Conservation (phyloP, 2,329 filamentous ascomycete species). For the Venturia aucupariae region DNA sequence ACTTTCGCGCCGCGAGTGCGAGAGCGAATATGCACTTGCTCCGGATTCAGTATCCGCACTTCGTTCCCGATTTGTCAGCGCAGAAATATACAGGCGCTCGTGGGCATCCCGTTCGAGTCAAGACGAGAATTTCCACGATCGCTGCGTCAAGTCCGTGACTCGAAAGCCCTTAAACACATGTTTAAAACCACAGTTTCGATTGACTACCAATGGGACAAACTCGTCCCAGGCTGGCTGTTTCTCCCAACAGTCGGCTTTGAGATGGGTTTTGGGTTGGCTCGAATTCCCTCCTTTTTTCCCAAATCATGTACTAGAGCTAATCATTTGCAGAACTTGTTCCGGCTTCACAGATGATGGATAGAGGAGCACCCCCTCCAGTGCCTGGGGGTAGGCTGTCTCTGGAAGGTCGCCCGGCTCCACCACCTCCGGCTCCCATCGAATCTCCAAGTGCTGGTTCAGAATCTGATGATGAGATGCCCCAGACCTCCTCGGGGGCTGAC, state of each 20-base stretch:
- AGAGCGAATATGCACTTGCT: neutral
- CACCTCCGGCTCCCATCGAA: conserved; percentile 41
- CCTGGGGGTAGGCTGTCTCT: conserved; percentile 7
- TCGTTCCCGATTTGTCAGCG: neutral
- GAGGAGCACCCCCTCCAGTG: conserved; percentile 10
- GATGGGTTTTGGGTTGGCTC: conserved; percentile 1
- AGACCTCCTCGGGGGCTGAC: neutral
- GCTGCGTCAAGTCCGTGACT: neutral
- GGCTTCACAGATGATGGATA: neutral
- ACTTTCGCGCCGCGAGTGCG: neutral
- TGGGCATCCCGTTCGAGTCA: neutral
- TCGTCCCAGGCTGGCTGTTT: neutral
- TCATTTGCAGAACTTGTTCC: conserved; percentile 1
- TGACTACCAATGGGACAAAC: neutral
- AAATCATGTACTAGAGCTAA: neutral
- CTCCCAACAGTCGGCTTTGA: neutral
- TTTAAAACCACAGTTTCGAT: neutral
- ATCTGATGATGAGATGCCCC: conserved; percentile 71
- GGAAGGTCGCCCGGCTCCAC: conserved; percentile 30
- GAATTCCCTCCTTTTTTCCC: neutral
- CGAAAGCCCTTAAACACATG: conserved; percentile 5
- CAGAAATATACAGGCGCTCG: neutral
- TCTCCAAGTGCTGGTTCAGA: conserved; percentile 72
- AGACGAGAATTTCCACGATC: neutral
- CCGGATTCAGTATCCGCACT: neutral